phyloP scores from a whole-genome alignment of 2,329 filamentous ascomycete genomes.

The Colletotrichum tropicicola region DNA sequence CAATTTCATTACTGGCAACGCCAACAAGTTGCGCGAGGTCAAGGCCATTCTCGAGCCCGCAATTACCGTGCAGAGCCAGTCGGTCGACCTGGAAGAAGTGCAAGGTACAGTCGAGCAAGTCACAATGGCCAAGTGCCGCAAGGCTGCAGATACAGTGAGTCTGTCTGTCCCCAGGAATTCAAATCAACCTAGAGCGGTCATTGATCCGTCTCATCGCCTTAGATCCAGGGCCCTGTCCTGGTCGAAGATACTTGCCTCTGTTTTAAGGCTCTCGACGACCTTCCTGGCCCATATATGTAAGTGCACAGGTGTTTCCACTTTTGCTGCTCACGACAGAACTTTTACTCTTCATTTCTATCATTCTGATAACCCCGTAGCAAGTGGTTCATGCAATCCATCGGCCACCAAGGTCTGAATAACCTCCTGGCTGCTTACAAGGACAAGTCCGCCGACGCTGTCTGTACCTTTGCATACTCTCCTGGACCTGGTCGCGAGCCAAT shows the following conservation, averaged over 20 bases:
- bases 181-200: background rate
- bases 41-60: conserved; percentile 82
- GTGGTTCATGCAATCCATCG: conserved; percentile 88
- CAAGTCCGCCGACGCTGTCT: conserved; percentile 92
- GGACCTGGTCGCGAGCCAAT: conserved; percentile 86
- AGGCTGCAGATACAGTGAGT: conserved; percentile 79
- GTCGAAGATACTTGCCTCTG: conserved; percentile 96
- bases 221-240: conserved; percentile 88
- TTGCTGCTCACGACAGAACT: no score
- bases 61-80: conserved; percentile 78
- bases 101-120: conserved; percentile 95
- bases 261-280: conserved; percentile 88
- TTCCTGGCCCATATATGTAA: conserved; percentile 96
- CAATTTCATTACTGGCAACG: conserved; percentile 97
- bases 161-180: background rate
- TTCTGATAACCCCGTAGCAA: conserved; percentile 69
- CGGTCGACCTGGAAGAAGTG: conserved; percentile 85
- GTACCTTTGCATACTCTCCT: conserved; percentile 91
- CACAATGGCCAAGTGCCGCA: conserved; percentile 84
- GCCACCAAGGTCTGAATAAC: conserved; percentile 88
- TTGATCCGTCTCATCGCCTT: background rate
- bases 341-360: background rate
- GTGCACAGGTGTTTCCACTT: conserved; percentile 40
- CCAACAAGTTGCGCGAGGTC: conserved; percentile 92
- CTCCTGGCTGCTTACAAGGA: conserved; percentile 88